A percentile compares a stretch with the other conserved stretches of the same genome.
These are phyloP conservation scores for Phoenix roebelenii DNA, from an alignment of 176 grass and related monocot species.

Conservation along the genomic window DNA sequence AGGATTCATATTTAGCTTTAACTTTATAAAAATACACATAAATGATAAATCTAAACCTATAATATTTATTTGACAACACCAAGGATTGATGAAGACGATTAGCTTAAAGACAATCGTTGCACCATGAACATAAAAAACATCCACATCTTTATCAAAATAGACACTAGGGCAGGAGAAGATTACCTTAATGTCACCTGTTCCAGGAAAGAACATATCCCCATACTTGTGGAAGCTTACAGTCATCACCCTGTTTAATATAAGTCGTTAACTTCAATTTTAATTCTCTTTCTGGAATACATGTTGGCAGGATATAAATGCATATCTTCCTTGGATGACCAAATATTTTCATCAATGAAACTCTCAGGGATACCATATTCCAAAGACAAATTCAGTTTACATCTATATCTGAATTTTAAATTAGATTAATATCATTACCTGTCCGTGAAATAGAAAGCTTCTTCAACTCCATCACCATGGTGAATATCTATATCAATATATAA, in stretches of 20 bases:
- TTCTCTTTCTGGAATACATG: not conserved
- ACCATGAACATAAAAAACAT: too few relatives aligned
- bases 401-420: not conserved
- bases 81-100: too few relatives aligned
- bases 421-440: constrained; percentile 55
- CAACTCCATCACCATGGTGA: constrained; percentile 97
- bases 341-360: too few relatives aligned
- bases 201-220: constrained; percentile 93
- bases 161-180: not conserved
- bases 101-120: too few relatives aligned
- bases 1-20: too few relatives aligned
- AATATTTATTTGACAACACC: too few relatives aligned
- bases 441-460: constrained; percentile 99
- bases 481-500: constrained; percentile 99
- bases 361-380: too few relatives aligned
- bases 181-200: constrained; percentile 95
- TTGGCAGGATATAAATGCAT: too few relatives aligned
- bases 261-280: constrained; percentile 20
- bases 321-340: too few relatives aligned
- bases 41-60: too few relatives aligned
- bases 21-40: too few relatives aligned
- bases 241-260: constrained; percentile 66
- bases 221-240: constrained; percentile 98
- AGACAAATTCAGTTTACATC: too few relatives aligned
- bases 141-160: not conserved